Conservation (phyloP, 176 grass and related monocot genomes). For the Musa acuminata region DNA sequence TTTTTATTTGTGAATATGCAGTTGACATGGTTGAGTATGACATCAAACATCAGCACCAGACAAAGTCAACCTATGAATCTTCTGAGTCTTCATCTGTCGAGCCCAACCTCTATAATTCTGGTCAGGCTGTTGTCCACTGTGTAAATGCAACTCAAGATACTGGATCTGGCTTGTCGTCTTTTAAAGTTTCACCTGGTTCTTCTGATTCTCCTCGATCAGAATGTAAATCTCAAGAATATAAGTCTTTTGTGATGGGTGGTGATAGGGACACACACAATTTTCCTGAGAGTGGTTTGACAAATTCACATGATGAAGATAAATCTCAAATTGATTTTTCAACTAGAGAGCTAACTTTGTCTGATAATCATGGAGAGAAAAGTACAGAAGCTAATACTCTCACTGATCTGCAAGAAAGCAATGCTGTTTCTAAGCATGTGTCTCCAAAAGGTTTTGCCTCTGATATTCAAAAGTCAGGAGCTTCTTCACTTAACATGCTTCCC, state of each 20-base stretch:
- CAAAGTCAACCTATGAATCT: conserved; percentile 23
- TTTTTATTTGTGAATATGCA: conserved; percentile 22
- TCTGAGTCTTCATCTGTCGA: conserved; percentile 3
- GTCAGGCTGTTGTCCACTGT: neutral
- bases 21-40: conserved; percentile 31
- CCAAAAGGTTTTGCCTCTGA: neutral
- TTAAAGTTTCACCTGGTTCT: conserved; percentile 18
- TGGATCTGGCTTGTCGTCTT: conserved; percentile 16
- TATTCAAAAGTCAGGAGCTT: neutral
- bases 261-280: conserved; percentile 20
- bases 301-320: conserved; percentile 19
- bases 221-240: conserved; percentile 17
- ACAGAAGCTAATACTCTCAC: neutral
- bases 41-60: conserved; percentile 17
- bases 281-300: conserved; percentile 5
- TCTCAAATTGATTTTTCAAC: neutral
- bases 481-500: neutral
- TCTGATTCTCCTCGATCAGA: conserved; percentile 17
- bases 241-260: conserved; percentile 16
- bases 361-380: neutral
- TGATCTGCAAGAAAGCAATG: neutral
- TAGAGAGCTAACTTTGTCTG: neutral
- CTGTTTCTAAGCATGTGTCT: neutral
- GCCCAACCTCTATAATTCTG: conserved; percentile 17
- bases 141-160: conserved; percentile 8